These are phyloP conservation scores for Onygena corvina DNA, from an alignment of 2,329 filamentous ascomycete genomes.

Conservation along the genomic window DNA sequence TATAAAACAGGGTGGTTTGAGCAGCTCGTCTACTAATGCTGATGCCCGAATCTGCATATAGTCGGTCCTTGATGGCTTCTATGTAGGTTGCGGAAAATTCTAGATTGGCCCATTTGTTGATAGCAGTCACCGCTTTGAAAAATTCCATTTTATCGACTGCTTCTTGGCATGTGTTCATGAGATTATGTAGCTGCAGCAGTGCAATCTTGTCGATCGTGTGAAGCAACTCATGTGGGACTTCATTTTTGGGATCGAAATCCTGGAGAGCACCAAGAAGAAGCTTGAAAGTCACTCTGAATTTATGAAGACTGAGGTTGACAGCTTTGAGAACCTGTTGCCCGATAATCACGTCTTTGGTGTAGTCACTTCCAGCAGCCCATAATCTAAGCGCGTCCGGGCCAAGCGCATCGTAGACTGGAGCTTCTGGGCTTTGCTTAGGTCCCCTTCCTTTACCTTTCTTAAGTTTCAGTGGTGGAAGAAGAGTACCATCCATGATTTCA, in stretches of 20 bases:
- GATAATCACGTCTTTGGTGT: slow-evolving; percentile 74
- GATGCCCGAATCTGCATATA: slow-evolving; percentile 68
- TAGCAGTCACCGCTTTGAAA: slow-evolving; percentile 57
- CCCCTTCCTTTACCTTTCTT: slow-evolving; percentile 47
- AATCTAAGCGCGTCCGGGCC: slow-evolving; percentile 78
- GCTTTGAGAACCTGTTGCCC: slow-evolving; percentile 64
- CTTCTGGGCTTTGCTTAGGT: slow-evolving; percentile 28
- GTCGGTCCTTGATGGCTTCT: slow-evolving; percentile 77
- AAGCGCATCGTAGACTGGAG: slow-evolving; percentile 51
- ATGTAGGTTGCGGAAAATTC: slow-evolving; percentile 91
- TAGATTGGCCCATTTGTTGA: slow-evolving; percentile 70
- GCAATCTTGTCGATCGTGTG: slow-evolving; percentile 62
- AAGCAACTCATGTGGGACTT: slow-evolving; percentile 37
- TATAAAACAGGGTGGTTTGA: slow-evolving; percentile 45
- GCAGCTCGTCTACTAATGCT: slow-evolving; percentile 48
- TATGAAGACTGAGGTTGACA: slow-evolving; percentile 64
- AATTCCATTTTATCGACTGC: slow-evolving; percentile 67
- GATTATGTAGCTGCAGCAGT: slow-evolving; percentile 57
- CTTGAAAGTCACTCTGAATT: slow-evolving; percentile 81
- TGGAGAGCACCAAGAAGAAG: slow-evolving; percentile 72
- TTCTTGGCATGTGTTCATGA: slow-evolving; percentile 51
- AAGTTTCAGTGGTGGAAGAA: slow-evolving; percentile 57
- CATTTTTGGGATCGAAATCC: slow-evolving; percentile 36
- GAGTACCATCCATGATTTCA: slow-evolving; percentile 72
- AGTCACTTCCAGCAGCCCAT: slow-evolving; percentile 87